Base-by-base conservation (phyloP, 805 yeast genomes). In the Sugiyamaella chiloensis region DNA sequence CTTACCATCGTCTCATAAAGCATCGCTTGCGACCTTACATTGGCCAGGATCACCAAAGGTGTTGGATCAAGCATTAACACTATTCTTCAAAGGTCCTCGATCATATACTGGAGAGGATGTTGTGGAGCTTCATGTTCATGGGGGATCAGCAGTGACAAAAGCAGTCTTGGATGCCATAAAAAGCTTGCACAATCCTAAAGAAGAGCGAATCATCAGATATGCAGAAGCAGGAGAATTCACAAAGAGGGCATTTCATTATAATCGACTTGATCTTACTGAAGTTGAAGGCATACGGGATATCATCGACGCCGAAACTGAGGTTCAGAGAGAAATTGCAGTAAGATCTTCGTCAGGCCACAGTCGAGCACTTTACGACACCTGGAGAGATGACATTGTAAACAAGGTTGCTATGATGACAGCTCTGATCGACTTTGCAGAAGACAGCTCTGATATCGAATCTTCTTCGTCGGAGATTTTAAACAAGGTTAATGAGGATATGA, bases 211-310 rank as follows among this genome's bases (percentile, higher is more conserved):
- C 4, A 79, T 91, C 11, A 63, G 98, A 46, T 81, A 84, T 61
- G 99, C 99, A 0, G 91, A 85, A 59, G 82, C 88, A 5, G 99
- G 99, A 6, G 99, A 93, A 65, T 93, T 93, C 60, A 85, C 96
- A 0, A 73, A 72, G 57, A 74, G 96, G 30, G 97, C 96, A 0
- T 93, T 90, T 60, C 75, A 83, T 47, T 91, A 90, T 63, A 86
- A 90, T 0, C 72, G 84, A 42, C 73, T 87, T 57, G 98, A 93
- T 63, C 70, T 93, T 50, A 87, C 97, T 0, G 88, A 90, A 60
- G 78, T 87, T 6, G 99, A 93, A 65, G 96, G 97, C 0, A 81
- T 93, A 6, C 74, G 89, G 45, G 95, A 86, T 40, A 68, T 90
- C 61, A 87, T 93, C 34, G 90, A 90, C 57, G 96, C 98, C 0